These are phyloP conservation scores for Logfia minima DNA, from an alignment of 129 eudicot genomes.

Conservation along the genomic window DNA sequence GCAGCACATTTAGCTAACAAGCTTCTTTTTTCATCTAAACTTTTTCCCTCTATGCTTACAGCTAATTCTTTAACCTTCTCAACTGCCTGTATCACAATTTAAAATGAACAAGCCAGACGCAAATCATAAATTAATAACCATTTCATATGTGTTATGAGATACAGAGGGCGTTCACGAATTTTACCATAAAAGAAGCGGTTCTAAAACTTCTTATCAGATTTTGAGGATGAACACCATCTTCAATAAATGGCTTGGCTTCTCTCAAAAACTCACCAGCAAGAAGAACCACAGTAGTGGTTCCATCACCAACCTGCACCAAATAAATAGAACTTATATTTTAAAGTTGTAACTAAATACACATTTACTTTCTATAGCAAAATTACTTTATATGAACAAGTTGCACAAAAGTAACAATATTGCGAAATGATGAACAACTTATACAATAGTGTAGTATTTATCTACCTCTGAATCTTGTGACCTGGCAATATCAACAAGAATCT, in stretches of 20 bases:
- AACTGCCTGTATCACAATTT: constrained; percentile 49
- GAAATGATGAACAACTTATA: background rate
- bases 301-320: constrained; percentile 87
- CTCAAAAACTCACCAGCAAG: constrained; percentile 96
- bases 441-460: constrained; percentile 35
- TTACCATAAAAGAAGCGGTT: constrained; percentile 68
- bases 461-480: constrained; percentile 98
- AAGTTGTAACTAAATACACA: background rate
- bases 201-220: constrained; percentile 82
- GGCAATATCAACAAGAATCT: constrained; percentile 97
- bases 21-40: constrained; percentile 85
- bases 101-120: background rate
- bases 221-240: constrained; percentile 99
- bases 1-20: constrained; percentile 96
- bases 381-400: too few relatives aligned
- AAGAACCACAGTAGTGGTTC: constrained; percentile 92
- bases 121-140: constrained; percentile 4
- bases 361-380: background rate
- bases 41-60: constrained; percentile 89
- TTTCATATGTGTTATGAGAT: background rate
- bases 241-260: constrained; percentile 96
- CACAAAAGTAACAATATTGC: background rate
- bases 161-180: background rate
- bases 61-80: constrained; percentile 88
- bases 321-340: constrained; percentile 7